phyloP scores from a whole-genome alignment of 192 early-diverging fungal species.

The Globomyces pollinis-pini region DNA sequence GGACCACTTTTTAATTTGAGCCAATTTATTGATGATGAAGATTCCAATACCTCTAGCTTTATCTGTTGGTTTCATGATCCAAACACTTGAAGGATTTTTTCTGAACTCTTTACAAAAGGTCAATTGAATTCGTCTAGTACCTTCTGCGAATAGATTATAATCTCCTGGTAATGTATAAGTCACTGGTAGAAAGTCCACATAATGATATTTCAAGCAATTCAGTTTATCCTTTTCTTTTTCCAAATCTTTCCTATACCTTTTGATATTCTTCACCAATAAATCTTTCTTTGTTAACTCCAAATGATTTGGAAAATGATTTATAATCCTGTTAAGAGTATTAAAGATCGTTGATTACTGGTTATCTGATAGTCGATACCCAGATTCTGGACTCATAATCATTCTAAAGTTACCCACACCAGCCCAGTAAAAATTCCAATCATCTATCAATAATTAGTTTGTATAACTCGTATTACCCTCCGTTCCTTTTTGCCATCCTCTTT shows the following conservation, averaged over 20 bases:
- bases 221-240: conserved; percentile 28
- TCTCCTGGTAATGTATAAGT: conserved; percentile 51
- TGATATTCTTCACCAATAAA: conserved; percentile 56
- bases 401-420: conserved; percentile 40
- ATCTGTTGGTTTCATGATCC: conserved; percentile 60
- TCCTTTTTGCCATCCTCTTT: conserved; percentile 42
- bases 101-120: too few species aligned
- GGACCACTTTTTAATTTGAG: conserved; percentile 54
- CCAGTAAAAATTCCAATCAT: conserved; percentile 60
- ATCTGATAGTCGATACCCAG: conserved; percentile 43
- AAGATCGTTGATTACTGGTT: conserved; percentile 30
- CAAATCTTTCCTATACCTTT: conserved; percentile 46
- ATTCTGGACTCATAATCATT: conserved; percentile 44
- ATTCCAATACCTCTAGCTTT: conserved; percentile 56
- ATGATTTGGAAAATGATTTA: conserved; percentile 56
- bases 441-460: too few species aligned
- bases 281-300: conserved; percentile 52
- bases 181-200: conserved; percentile 43
- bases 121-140: background rate
- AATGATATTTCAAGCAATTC: conserved; percentile 17
- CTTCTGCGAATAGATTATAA: conserved; percentile 52
- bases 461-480: too few species aligned
- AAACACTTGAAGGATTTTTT: conserved; percentile 40
- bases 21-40: conserved; percentile 50
- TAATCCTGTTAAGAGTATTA: conserved; percentile 36